Base-by-base conservation (phyloP, 164 flowering plant species). In the Malania oleifera region DNA sequence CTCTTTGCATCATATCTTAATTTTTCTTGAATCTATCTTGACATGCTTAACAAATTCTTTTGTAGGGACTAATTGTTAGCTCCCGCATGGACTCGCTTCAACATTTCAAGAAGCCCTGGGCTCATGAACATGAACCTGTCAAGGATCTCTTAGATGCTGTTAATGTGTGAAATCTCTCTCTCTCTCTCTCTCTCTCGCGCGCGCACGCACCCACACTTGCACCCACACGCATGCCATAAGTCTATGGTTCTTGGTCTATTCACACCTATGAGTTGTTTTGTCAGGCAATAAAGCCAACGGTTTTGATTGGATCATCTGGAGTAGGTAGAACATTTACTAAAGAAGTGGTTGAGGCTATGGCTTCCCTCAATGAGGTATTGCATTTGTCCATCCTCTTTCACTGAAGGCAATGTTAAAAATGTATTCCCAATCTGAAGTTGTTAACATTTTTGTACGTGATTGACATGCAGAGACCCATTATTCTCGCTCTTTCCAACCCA, bases 51-150 rank as follows among this genome's bases (percentile, higher is more conserved):
- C 4, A 29, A 55, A 47, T 41, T 37, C 8, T 65, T 25, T 69
- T 67, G 43, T 73, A 92, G 98, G 98, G 98, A 20, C 70, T 90
- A 70, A 93, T 93, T 64, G 97, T 93, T 40, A 77, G 77, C 53
- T 83, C 92, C 2, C 82, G 97, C 14, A 66, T 60, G 70, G 95
- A 84, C 38, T 80, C 96, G 13, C 90, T 93, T 37, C 96, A 87
- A 69, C 92, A 90, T 75, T 93, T 93, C 73, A 93, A 93, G 81
- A 77, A 79, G 75, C 96, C 96, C 7, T 93, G 98, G 98, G 97
- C 97, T 54, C 98, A 93, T 73, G 97, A 90, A 10, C 98, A 86
- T 61, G 87, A 88, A 65, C 97, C 97, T 6, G 69, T 86, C 27
- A 78, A 62, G 37, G 71, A 71, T 22, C 85, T 93, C 46, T 51